These are phyloP conservation scores for Trametes elegans DNA, from an alignment of 768 basidiomycete species.

Conservation along the genomic window DNA sequence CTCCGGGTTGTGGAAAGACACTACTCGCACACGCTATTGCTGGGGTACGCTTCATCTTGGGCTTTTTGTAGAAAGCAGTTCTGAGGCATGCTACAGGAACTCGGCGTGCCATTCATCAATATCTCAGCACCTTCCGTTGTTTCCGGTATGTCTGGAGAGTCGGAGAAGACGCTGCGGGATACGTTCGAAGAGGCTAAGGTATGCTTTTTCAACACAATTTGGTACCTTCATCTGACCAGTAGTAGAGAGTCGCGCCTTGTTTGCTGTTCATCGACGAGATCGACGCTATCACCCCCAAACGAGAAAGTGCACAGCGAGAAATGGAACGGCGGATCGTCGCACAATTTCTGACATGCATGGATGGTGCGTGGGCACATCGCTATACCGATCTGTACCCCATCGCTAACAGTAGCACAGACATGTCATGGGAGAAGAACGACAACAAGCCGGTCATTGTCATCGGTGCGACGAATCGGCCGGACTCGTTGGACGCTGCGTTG, in stretches of 20 bases:
- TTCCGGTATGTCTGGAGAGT: constrained; percentile 98
- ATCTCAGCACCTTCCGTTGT: constrained; percentile 96
- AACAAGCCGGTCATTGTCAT: constrained; percentile 93
- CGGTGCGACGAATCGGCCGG: constrained; percentile 94
- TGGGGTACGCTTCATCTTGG: constrained; percentile 57
- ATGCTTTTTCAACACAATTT: too few relatives aligned
- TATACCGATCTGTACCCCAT: not conserved
- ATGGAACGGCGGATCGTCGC: constrained; percentile 98
- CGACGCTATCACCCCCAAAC: constrained; percentile 95
- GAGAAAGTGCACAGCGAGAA: constrained; percentile 96
- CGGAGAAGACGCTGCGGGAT: constrained; percentile 93
- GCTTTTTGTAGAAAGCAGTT: not conserved
- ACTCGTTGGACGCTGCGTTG: constrained; percentile 90
- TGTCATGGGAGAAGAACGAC: constrained; percentile 94
- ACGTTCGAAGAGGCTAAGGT: constrained; percentile 98
- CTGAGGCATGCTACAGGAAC: constrained; percentile 53
- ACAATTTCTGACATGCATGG: constrained; percentile 98
- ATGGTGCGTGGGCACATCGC: constrained; percentile 61
- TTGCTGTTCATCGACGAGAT: constrained; percentile 97
- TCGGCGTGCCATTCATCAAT: constrained; percentile 88
- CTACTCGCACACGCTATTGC: constrained; percentile 92
- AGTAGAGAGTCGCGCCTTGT: constrained; percentile 84
- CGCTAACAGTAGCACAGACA: constrained; percentile 51
- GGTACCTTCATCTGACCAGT: too few relatives aligned
- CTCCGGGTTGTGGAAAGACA: constrained; percentile 97